Evolutionary conservation across 495 filamentous ascomycete species (phyloP), one percentile per base, ranked within the genome.

Genomic region (Tirmania nivea): DNA sequence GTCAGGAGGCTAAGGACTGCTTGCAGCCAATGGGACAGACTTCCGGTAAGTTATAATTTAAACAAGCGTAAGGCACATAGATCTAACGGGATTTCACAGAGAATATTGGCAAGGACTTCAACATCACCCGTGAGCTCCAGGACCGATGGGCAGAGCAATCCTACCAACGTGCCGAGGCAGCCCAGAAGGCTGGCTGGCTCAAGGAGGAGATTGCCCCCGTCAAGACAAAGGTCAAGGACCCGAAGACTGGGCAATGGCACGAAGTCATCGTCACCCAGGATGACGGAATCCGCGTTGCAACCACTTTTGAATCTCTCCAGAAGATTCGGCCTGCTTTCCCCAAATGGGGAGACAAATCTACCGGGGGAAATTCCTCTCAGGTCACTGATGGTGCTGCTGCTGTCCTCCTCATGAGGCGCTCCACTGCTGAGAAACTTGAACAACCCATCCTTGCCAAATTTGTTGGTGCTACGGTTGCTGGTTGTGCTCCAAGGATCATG

Each of bases 11-110:
- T 0, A 62, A 65, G 35, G 90, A 97, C 68, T 92, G 86, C 73
- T 76, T 85, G 76, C 79, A 89, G 74, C 79, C 86, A 34, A 97
- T 97, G 90, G 90, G 90, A 0, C 90, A 94, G 78, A 97, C 90
- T 0, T 86, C 80, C 10, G 39, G 39, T 45, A 4, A 45, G 39
- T 45, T 14, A 14, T 45, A 45, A 45, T 14, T 45, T 45, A 45
- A 6, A 45, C 0, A 45, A 14, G 39, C 17, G 3, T 3, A 45
- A 45, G 12, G 39, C 1, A 19, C 17, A 6, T 19, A 3, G 39
- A 45, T 19, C 39, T 45, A 19, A 14, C 14, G 39, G 5, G 3
- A 19, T 45, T 14, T 14, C 17, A 19, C 39, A 45, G 90, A 97
- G 72, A 95, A 97, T 59, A 84, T 97, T n/a, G 85, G 78, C 49